Evolutionary conservation across 768 basidiomycete species (phyloP).

Genomic region (Russula lepida): DNA sequence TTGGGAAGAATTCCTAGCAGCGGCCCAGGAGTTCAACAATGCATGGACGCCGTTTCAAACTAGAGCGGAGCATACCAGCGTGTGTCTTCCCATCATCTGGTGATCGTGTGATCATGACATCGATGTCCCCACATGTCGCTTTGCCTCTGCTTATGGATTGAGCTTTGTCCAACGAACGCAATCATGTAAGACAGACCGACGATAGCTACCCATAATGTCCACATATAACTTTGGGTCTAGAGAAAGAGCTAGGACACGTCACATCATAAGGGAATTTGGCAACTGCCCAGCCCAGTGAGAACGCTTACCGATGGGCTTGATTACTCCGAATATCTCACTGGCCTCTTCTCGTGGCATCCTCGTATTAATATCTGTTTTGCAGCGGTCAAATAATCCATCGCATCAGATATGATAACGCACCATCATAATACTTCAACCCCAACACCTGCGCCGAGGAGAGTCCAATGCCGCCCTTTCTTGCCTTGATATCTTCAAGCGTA

Average conservation of each 20-base stretch:
- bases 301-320: slow-evolving; percentile 57
- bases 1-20: slow-evolving; percentile 48
- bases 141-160: slow-evolving; percentile 51
- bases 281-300: background rate
- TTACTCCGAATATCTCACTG: slow-evolving; percentile 57
- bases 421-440: slow-evolving; percentile 62
- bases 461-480: slow-evolving; percentile 52
- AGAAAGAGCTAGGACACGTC: slow-evolving; percentile 42
- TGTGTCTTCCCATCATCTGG: slow-evolving; percentile 68
- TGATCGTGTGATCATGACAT: slow-evolving; percentile 76
- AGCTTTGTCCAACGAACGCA: background rate
- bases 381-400: background rate
- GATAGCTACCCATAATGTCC: slow-evolving; percentile 88
- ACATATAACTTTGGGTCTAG: slow-evolving; percentile 67
- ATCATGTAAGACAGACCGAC: slow-evolving; percentile 41
- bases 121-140: slow-evolving; percentile 81
- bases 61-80: slow-evolving; percentile 39
- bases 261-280: background rate
- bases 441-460: slow-evolving; percentile 55
- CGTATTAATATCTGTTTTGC: slow-evolving; percentile 54
- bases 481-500: slow-evolving; percentile 63
- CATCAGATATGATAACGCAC: slow-evolving; percentile 29
- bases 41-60: background rate
- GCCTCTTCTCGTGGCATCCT: slow-evolving; percentile 85
- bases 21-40: background rate